Percentiles rank a stretch among this genome's conserved stretches.
These are phyloP conservation scores for Dryadomyces quercus-mongolicae DNA, from an alignment of 2,329 filamentous ascomycete genomes.

Conservation along the genomic window DNA sequence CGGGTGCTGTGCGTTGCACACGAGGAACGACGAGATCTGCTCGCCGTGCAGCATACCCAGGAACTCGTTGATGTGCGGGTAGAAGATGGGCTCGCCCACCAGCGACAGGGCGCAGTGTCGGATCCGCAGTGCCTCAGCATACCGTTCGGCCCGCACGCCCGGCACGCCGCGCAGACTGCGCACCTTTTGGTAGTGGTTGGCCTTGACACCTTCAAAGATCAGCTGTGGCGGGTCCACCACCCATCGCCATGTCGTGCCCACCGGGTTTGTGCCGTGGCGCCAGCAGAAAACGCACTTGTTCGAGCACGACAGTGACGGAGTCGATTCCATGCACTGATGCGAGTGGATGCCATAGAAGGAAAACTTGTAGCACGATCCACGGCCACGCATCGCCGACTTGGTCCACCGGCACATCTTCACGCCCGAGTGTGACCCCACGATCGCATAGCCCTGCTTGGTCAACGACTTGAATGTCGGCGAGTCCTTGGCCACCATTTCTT, in stretches of 20 bases:
- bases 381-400: slow-evolving; percentile 85
- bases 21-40: slow-evolving; percentile 84
- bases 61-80: slow-evolving; percentile 93
- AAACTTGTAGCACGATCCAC: slow-evolving; percentile 94
- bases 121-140: slow-evolving; percentile 85
- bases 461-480: slow-evolving; percentile 82
- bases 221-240: slow-evolving; percentile 80
- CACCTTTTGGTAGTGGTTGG: slow-evolving; percentile 92
- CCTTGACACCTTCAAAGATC: slow-evolving; percentile 84
- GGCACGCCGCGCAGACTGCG: slow-evolving; percentile 93
- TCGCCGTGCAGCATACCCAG: slow-evolving; percentile 70
- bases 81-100: slow-evolving; percentile 97
- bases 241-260: slow-evolving; percentile 95
- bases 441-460: slow-evolving; percentile 93
- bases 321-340: slow-evolving; percentile 97
- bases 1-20: slow-evolving; percentile 95
- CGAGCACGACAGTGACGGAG: slow-evolving; percentile 85
- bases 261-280: slow-evolving; percentile 94
- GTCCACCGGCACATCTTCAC: slow-evolving; percentile 99
- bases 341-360: slow-evolving; percentile 96
- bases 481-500: slow-evolving; percentile 88
- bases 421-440: slow-evolving; percentile 88
- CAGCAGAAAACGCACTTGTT: slow-evolving; percentile 99
- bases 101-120: slow-evolving; percentile 84
- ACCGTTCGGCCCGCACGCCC: slow-evolving; percentile 82